Percentiles rank a stretch among this genome's conserved stretches.
These are phyloP conservation scores for Cercospora sp. DNA, from an alignment of 2,329 filamentous ascomycete species.

Conservation along the genomic window DNA sequence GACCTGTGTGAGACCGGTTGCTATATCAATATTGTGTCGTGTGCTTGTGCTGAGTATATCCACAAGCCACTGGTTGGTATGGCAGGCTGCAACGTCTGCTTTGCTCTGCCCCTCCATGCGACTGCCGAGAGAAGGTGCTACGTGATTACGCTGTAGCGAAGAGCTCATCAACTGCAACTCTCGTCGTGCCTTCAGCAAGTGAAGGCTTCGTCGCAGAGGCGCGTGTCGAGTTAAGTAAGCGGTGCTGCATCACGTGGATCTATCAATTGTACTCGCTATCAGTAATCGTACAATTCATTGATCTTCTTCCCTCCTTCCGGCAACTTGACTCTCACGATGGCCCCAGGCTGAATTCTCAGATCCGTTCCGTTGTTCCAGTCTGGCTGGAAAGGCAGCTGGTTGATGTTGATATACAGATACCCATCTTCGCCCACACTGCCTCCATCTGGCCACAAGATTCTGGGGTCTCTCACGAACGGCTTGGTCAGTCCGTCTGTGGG, in stretches of 20 bases:
- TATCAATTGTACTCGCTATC: not conserved
- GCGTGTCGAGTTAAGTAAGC: not conserved
- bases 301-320: constrained; percentile 46
- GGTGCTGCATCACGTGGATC: not conserved
- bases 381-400: constrained; percentile 52
- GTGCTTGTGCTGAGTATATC: too few species aligned
- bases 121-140: too few species aligned
- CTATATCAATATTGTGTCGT: too few species aligned
- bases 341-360: constrained; percentile 45
- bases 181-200: too few species aligned
- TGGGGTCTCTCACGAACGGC: constrained; percentile 45
- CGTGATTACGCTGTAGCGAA: too few species aligned
- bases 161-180: too few species aligned
- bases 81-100: too few species aligned
- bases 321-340: constrained; percentile 48
- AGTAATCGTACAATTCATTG: constrained; percentile 28
- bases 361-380: constrained; percentile 52
- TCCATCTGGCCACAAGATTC: constrained; percentile 49
- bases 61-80: too few species aligned
- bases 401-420: constrained; percentile 53
- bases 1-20: too few species aligned
- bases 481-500: constrained; percentile 41
- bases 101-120: too few species aligned
- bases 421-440: constrained; percentile 46
- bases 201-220: too few species aligned